A percentile compares a stretch with the other conserved stretches of the same genome.
These are phyloP conservation scores for Hemileccinum impolitum DNA, from an alignment of 768 basidiomycete genomes.

Conservation along the genomic window DNA sequence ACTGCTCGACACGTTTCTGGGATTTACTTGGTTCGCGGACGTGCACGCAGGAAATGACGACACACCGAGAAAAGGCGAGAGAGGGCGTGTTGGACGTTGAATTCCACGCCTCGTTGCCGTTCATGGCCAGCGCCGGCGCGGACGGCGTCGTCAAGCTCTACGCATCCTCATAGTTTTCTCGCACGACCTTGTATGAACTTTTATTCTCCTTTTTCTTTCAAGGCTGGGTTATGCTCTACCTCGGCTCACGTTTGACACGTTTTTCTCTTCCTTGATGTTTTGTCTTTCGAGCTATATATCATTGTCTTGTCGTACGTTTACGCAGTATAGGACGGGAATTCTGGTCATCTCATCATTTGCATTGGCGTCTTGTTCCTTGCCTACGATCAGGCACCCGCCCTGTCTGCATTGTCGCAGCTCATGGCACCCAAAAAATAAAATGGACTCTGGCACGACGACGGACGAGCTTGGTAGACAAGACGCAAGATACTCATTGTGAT, in stretches of 20 bases:
- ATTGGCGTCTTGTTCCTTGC: slow-evolving; percentile 2
- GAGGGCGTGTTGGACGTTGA: slow-evolving; percentile 91
- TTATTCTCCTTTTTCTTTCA: neutral
- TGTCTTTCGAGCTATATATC: slow-evolving; percentile 8
- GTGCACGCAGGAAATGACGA: slow-evolving; percentile 86
- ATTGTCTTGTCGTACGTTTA: slow-evolving; percentile 18
- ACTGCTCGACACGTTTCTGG: slow-evolving; percentile 95
- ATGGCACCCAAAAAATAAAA: neutral
- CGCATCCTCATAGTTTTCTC: slow-evolving; percentile 59
- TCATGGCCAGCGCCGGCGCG: slow-evolving; percentile 93
- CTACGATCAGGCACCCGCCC: slow-evolving; percentile 2
- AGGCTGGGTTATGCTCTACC: slow-evolving; percentile 9
- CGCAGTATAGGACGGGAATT: slow-evolving; percentile 27
- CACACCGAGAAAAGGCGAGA: slow-evolving; percentile 83
- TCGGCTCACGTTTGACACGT: slow-evolving; percentile 11
- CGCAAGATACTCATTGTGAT: too few species aligned
- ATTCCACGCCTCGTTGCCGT: slow-evolving; percentile 77
- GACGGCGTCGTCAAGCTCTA: slow-evolving; percentile 93
- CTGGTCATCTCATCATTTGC: slow-evolving; percentile 15
- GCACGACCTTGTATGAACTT: neutral
- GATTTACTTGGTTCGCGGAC: slow-evolving; percentile 75
- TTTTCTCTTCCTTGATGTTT: neutral
- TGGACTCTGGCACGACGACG: too few species aligned
- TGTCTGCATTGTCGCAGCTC: neutral
- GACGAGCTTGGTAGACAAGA: too few species aligned